These are phyloP conservation scores for Castanospermum australe DNA, from an alignment of 306 rosid genomes.

Conservation along the genomic window DNA sequence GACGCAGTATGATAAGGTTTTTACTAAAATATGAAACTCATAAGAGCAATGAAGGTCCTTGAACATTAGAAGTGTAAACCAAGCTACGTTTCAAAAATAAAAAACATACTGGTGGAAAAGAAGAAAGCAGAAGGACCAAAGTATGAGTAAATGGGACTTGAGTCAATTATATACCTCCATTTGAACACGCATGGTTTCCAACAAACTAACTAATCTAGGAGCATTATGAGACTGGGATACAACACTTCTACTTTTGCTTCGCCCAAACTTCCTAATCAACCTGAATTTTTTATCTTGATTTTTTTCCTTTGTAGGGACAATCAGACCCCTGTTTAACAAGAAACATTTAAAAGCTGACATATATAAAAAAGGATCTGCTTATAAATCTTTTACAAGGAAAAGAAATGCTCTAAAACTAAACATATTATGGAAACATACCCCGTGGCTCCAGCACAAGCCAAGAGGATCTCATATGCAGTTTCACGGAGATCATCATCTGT, in stretches of 20 bases:
- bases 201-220: slow-evolving; percentile 86
- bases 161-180: slow-evolving; percentile 72
- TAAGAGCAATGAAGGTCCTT: background rate
- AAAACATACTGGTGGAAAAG: background rate
- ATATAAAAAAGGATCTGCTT: slow-evolving; percentile 12
- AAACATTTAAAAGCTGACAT: slow-evolving; percentile 3
- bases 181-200: slow-evolving; percentile 96
- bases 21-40: background rate
- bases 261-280: slow-evolving; percentile 93
- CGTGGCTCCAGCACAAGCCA: slow-evolving; percentile 98
- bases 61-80: background rate
- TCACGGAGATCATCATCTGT: slow-evolving; percentile 92
- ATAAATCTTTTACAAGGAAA: slow-evolving; percentile 6
- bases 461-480: slow-evolving; percentile 87
- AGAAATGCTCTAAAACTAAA: slow-evolving; percentile 17
- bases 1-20: background rate
- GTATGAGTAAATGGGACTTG: slow-evolving; percentile 13
- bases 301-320: slow-evolving; percentile 93
- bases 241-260: slow-evolving; percentile 84
- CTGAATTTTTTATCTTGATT: slow-evolving; percentile 84
- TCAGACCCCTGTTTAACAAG: slow-evolving; percentile 72
- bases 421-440: slow-evolving; percentile 58
- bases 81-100: background rate
- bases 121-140: slow-evolving; percentile 1
- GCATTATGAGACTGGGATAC: slow-evolving; percentile 73